Evolutionary conservation across 2,329 filamentous ascomycete genomes (phyloP).

Genomic region (Claviceps pazoutovae): DNA sequence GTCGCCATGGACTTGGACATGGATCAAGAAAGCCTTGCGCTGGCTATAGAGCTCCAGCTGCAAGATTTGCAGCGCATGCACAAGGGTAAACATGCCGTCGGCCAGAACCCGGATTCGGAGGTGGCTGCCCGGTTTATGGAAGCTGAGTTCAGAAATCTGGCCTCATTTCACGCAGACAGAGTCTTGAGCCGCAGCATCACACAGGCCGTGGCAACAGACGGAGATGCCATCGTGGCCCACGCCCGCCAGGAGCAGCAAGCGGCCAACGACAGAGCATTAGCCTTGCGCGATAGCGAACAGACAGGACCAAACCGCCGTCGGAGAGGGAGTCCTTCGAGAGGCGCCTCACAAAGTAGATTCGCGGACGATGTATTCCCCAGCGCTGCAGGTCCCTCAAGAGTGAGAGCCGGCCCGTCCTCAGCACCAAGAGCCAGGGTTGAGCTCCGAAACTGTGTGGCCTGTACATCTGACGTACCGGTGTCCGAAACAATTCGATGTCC

Average conservation of each 20-base stretch:
- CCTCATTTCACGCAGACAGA: constrained; percentile 4
- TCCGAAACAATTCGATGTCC: not conserved
- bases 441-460: constrained; percentile 1
- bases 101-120: constrained; percentile 3
- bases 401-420: no score
- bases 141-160: constrained; percentile 6
- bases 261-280: not conserved
- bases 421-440: no score
- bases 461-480: not conserved
- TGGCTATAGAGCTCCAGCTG: constrained; percentile 10
- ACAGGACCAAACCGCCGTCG: not conserved
- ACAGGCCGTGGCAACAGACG: constrained; percentile 7
- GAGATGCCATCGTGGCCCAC: constrained; percentile 2
- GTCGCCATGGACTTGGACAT: not conserved
- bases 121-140: constrained; percentile 6
- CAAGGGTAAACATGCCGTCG: constrained; percentile 7
- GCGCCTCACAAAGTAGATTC: not conserved
- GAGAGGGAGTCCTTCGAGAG: not conserved
- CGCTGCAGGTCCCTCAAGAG: no score
- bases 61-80: constrained; percentile 6
- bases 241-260: not conserved
- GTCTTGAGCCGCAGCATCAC: constrained; percentile 9
- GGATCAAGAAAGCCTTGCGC: constrained; percentile 7
- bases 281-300: no score
- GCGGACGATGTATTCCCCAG: not conserved